Base-by-base conservation (phyloP, 306 rosid genomes). In the Citrullus colocynthis region DNA sequence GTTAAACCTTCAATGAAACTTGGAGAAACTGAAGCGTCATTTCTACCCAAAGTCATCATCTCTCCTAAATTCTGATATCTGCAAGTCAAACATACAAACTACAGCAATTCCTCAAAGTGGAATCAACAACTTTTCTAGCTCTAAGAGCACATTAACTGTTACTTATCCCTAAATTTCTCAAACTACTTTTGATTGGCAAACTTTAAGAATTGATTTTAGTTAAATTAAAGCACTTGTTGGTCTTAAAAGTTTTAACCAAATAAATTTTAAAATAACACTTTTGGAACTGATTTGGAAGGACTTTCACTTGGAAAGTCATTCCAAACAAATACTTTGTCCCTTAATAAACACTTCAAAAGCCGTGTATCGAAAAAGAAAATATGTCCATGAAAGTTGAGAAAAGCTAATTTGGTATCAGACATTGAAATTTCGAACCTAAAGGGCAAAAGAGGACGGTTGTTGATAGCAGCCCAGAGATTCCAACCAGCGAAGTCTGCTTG, bases 391-490 rank as follows among this genome's bases (percentile, higher is more conserved):
- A 18, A 48, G 45, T 28, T 36, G 17, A 49, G 41, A 78, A 65
- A 36, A 65, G 21, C 17, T 32, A 41, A 18, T 51, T 63, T 48
- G 49, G 75, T 9, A 30, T 36, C 57, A 9, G 62, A 45, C 20
- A 8, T 16, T 7, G 44, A 17, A 63, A 34, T 32, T 32, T 57
- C 76, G 9, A 55, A 92, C 97, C 93, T 92, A 78, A 95, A 95
- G 55, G 98, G 97, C 87, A 95, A 84, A 84, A 95, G 95, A 32
- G 98, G 97, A 61, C 98, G 97, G 77, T 84, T 88, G 70, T 92
- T 95, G 86, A 95, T 92, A 39, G 96, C 96, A 84, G 97, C 98
- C 98, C 97, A 94, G 64, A 92, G 87, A 87, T 94, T 94, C 98
- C 97, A 94, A 78, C 97, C 98, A 77, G 95, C 81, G 80, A 94